Evolutionary conservation across 1,284 basidiomycete species (phyloP).

Genomic region (Pseudozyma tsukubaensis): DNA sequence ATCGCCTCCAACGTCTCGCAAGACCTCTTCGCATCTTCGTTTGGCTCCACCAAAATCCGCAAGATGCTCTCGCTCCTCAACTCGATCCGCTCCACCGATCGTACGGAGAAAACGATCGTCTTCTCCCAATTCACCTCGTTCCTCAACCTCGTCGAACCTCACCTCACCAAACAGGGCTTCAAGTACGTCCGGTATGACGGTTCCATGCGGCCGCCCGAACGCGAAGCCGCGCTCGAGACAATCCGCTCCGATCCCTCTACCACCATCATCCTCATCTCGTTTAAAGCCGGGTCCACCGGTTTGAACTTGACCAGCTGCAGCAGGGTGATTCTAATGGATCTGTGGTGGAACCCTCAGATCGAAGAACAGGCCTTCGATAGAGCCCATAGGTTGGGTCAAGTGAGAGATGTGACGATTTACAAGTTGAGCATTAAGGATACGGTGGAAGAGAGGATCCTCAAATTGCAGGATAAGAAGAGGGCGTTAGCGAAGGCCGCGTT

Average conservation of each 20-base stretch:
- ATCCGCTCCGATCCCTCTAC: slow-evolving; percentile 77
- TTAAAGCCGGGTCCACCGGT: slow-evolving; percentile 95
- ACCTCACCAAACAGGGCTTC: slow-evolving; percentile 77
- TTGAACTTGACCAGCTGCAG: slow-evolving; percentile 94
- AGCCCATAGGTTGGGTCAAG: slow-evolving; percentile 89
- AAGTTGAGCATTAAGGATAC: slow-evolving; percentile 90
- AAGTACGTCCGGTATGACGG: slow-evolving; percentile 89
- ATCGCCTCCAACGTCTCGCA: slow-evolving; percentile 31
- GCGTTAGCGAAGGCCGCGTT: slow-evolving; percentile 84
- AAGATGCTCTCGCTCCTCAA: slow-evolving; percentile 81
- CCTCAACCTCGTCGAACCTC: slow-evolving; percentile 86
- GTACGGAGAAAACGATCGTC: slow-evolving; percentile 83
- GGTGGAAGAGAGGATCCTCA: slow-evolving; percentile 88
- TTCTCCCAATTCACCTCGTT: slow-evolving; percentile 87
- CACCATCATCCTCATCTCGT: slow-evolving; percentile 88
- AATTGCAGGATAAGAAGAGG: slow-evolving; percentile 79
- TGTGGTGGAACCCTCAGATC: slow-evolving; percentile 80
- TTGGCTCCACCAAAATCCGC: slow-evolving; percentile 79
- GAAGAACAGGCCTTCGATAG: slow-evolving; percentile 92
- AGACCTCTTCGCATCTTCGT: slow-evolving; percentile 70
- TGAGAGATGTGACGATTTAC: slow-evolving; percentile 86
- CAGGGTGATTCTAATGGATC: slow-evolving; percentile 88
- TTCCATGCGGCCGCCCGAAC: slow-evolving; percentile 80
- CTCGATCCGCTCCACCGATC: slow-evolving; percentile 76
- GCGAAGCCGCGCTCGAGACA: slow-evolving; percentile 79